phyloP scores from a whole-genome alignment of 345 rosid species.

The Raphanus raphanistrum region DNA sequence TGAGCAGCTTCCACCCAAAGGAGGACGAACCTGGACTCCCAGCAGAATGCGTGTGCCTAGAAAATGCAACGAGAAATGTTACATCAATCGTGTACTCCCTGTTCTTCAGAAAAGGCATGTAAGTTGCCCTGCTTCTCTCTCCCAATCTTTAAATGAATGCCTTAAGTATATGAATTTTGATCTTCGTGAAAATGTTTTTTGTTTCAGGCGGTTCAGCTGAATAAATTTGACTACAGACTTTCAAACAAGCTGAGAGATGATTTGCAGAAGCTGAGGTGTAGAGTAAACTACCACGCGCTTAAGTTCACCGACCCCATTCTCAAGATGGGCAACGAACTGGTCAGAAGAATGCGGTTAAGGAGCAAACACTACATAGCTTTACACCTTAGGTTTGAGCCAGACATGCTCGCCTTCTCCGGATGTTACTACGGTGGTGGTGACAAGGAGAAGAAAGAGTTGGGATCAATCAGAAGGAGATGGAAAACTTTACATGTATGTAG shows the following conservation, averaged over 20 bases:
- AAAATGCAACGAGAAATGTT: conserved; percentile 92
- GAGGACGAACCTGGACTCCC: conserved; percentile 60
- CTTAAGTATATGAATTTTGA: conserved; percentile 7
- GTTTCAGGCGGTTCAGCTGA: conserved; percentile 78
- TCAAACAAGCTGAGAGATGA: conserved; percentile 82
- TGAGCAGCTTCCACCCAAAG: conserved; percentile 73
- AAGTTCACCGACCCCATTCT: conserved; percentile 81
- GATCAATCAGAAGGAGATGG: conserved; percentile 93
- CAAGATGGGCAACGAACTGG: conserved; percentile 72
- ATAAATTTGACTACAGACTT: conserved; percentile 92
- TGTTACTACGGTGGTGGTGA: conserved; percentile 99
- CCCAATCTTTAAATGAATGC: conserved; percentile 16
- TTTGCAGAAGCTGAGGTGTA: conserved; percentile 89
- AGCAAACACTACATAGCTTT: conserved; percentile 85
- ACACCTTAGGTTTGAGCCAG: conserved; percentile 98
- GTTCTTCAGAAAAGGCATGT: conserved; percentile 99
- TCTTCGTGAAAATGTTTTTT: conserved; percentile 6
- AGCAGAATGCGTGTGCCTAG: conserved; percentile 88
- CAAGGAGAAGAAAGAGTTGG: conserved; percentile 73
- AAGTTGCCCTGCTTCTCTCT: conserved; percentile 55
- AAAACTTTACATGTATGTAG: conserved; percentile 86
- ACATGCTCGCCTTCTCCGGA: conserved; percentile 99
- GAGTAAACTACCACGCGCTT: conserved; percentile 90
- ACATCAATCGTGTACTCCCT: conserved; percentile 77
- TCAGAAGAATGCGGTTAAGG: conserved; percentile 69